Base-by-base conservation (phyloP, 148 eudicot genomes). In the Cornus kousa region DNA sequence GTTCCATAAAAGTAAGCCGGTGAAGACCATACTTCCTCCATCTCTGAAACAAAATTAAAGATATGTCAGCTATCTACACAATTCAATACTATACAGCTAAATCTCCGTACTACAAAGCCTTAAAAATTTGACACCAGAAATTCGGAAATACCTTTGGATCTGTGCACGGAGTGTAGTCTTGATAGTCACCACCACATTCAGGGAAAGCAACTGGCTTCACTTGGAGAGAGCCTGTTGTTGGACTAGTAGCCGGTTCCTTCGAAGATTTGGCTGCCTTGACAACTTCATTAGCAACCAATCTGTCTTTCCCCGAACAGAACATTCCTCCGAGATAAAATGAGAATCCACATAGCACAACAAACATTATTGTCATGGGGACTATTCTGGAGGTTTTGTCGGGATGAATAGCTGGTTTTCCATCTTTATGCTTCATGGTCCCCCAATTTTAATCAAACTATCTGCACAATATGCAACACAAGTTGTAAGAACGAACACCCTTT, bases 101-200 rank as follows among this genome's bases (percentile, higher is more conserved):
- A 48, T 72, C n/a, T 2, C 2, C 12, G 46, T 12, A 33, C 3
- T 23, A 22, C 5, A 22, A 43, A 55, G 69, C 59, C 9, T 73
- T 24, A n/a, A 28, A 40, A 43, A 31, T 57, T 19, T 7, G 33
- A 31, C 73, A 67, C 72, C 0, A 67, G 59, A 62, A 46, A 31
- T 39, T 66, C 6, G 33, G 73, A 73, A 79, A 35, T 85, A 96
- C 99, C 90, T 73, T 89, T 11, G 99, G 99, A 87, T 96, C 99
- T 4, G 99, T 93, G 91, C 99, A 96, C 3, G 99, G 99, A 24
- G 99, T 96, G 84, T 88, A 91, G 72, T 96, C 99, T 80, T 92
- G 97, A 75, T 81, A 87, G 23, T 88, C 91, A 70, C 76, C 32
- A 55, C 88, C 79, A 83, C 99, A 96, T 74, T 90, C 90, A 14